A percentile compares a stretch with the other conserved stretches of the same genome.
Evolutionary conservation across 2,329 filamentous ascomycete genomes (phyloP).

Genomic region (Lachnum nothofagi): DNA sequence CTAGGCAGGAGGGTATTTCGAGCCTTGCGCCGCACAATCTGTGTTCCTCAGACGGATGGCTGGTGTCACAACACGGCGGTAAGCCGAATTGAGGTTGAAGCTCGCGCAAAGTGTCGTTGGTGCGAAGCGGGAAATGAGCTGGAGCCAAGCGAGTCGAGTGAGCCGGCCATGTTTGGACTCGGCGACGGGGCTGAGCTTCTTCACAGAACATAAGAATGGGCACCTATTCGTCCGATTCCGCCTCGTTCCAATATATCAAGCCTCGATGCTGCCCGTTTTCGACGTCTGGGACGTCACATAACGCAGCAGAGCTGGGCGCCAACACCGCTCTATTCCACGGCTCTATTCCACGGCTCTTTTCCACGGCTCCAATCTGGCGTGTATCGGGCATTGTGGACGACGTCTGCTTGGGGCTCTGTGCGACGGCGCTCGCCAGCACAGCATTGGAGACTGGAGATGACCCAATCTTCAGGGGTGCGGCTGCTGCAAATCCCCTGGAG

Average conservation of each 20-base stretch:
- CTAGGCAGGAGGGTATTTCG: background rate
- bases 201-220: background rate
- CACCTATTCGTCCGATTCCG: background rate
- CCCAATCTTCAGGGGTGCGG: no score
- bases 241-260: background rate
- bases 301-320: background rate
- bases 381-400: no score
- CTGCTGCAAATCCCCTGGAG: no score
- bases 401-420: no score
- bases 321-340: no score
- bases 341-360: no score
- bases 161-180: no score
- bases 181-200: no score
- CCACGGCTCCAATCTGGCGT: no score
- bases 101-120: background rate
- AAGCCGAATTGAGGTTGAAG: background rate
- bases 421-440: no score
- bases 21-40: background rate
- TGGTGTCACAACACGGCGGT: background rate
- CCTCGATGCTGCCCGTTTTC: background rate
- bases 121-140: background rate
- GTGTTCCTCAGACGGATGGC: background rate
- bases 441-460: no score
- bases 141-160: background rate
- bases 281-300: background rate